A percentile compares a stretch with the other conserved stretches of the same genome.
Conservation (phyloP, 2,329 filamentous ascomycete species). For the Zymoseptoria crescenta region DNA sequence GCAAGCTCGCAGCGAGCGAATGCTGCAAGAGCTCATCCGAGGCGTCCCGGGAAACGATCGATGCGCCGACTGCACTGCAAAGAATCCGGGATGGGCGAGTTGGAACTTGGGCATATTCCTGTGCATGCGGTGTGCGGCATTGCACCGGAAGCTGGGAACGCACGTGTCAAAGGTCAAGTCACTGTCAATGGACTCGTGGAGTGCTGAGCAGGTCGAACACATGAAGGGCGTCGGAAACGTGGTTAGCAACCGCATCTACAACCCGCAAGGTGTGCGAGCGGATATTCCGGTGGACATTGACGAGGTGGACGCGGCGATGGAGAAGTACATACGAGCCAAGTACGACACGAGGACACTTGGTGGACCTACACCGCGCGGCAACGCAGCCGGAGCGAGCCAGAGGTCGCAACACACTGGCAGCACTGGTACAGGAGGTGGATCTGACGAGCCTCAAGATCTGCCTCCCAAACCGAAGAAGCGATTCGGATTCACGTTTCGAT, state of each 20-base stretch:
- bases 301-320: slow-evolving; percentile 89
- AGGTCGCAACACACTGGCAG: slow-evolving; percentile 53
- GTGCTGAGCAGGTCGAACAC: slow-evolving; percentile 92
- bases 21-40: slow-evolving; percentile 81
- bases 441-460: slow-evolving; percentile 48
- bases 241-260: slow-evolving; percentile 80
- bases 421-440: slow-evolving; percentile 35
- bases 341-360: slow-evolving; percentile 61
- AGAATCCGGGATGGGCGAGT: slow-evolving; percentile 94
- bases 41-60: slow-evolving; percentile 78
- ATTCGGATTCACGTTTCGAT: slow-evolving; percentile 59
- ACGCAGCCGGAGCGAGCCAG: slow-evolving; percentile 35
- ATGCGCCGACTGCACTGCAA: slow-evolving; percentile 86
- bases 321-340: slow-evolving; percentile 89
- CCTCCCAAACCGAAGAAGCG: slow-evolving; percentile 54
- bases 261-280: slow-evolving; percentile 73
- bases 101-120: slow-evolving; percentile 98
- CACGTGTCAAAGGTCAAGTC: slow-evolving; percentile 99
- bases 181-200: slow-evolving; percentile 97
- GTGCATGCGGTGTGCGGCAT: slow-evolving; percentile 91
- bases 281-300: slow-evolving; percentile 84
- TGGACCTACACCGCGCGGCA: slow-evolving; percentile 5
- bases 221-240: slow-evolving; percentile 91
- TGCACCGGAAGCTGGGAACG: slow-evolving; percentile 93
- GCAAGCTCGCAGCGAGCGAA: slow-evolving; percentile 92